Conservation (phyloP, 139 green algal genomes). For the Zygnema cylindricum region DNA sequence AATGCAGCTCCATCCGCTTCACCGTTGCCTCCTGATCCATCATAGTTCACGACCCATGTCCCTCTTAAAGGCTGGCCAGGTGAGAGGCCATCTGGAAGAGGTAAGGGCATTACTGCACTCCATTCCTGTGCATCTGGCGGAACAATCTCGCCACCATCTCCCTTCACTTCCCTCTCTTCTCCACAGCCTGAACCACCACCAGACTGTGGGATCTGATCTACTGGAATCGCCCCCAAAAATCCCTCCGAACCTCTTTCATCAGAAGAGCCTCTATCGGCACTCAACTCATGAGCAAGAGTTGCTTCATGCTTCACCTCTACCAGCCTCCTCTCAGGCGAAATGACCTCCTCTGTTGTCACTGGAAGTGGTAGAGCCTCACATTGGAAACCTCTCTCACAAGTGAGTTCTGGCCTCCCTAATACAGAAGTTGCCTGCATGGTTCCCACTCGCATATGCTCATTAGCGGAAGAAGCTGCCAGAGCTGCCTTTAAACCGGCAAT, state of each 20-base stretch:
- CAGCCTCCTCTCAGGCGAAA: background rate
- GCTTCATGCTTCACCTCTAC: background rate
- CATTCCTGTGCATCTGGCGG: background rate
- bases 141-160: background rate
- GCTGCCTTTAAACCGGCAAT: constrained; percentile 10
- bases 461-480: background rate
- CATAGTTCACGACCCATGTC: background rate
- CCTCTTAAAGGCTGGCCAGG: background rate
- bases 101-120: background rate
- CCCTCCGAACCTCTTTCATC: background rate
- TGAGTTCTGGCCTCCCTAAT: background rate
- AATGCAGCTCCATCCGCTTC: background rate
- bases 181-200: too few relatives aligned
- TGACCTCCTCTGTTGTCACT: background rate
- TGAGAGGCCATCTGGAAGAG: background rate
- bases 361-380: background rate
- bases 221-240: background rate
- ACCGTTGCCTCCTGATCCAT: background rate
- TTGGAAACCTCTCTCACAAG: background rate
- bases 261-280: background rate
- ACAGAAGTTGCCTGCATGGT: background rate
- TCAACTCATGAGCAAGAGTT: background rate
- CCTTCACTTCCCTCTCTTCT: background rate
- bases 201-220: background rate
- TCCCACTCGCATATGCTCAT: background rate